A percentile compares a stretch with the other conserved stretches of the same genome.
These are phyloP conservation scores for Saccharomycopsis babjevae DNA, from an alignment of 805 yeast species.

Conservation along the genomic window DNA sequence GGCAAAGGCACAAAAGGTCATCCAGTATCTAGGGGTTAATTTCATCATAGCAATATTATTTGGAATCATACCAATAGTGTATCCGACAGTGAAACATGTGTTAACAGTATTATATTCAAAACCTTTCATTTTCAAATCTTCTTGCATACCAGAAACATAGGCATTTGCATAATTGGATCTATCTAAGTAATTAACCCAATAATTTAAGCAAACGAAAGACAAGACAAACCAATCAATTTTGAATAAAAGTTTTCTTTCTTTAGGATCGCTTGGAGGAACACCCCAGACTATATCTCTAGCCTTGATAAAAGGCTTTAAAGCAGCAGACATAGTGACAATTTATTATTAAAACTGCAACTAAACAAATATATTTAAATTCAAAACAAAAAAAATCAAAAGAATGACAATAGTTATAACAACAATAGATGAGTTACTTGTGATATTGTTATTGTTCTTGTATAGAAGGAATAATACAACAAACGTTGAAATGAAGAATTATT, in stretches of 20 bases:
- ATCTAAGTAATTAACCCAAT: slow-evolving; percentile 48
- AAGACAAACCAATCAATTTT: slow-evolving; percentile 34
- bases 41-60: slow-evolving; percentile 42
- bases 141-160: slow-evolving; percentile 59
- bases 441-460: not conserved
- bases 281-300: slow-evolving; percentile 26
- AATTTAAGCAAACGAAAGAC: slow-evolving; percentile 29
- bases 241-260: slow-evolving; percentile 26
- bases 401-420: too few species aligned
- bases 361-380: not conserved
- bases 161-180: slow-evolving; percentile 47
- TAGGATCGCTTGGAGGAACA: slow-evolving; percentile 25
- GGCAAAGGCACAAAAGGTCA: slow-evolving; percentile 40
- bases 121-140: slow-evolving; percentile 39
- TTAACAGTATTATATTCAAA: slow-evolving; percentile 41
- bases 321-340: not conserved
- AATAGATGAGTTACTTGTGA: too few species aligned
- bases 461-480: not conserved
- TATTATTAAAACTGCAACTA: not conserved
- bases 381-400: not conserved
- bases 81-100: slow-evolving; percentile 52
- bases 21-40: slow-evolving; percentile 48
- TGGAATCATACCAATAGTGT: slow-evolving; percentile 52
- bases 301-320: slow-evolving; percentile 2
- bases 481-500: too few species aligned